These are phyloP conservation scores for Epichloe gansuensis DNA, from an alignment of 2,329 filamentous ascomycete species.

Conservation along the genomic window DNA sequence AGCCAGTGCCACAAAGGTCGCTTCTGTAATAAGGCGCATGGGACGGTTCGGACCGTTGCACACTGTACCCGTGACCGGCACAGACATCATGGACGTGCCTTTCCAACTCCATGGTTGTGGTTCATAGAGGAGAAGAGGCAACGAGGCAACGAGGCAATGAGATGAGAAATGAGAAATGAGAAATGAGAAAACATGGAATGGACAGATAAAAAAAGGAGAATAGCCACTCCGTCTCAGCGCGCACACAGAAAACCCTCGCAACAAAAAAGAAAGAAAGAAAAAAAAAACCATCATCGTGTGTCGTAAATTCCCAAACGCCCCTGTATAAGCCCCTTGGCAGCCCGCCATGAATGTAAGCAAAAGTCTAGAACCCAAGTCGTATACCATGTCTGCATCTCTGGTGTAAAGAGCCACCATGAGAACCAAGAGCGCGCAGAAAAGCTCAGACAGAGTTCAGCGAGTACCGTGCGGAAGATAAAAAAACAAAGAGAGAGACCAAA, in stretches of 20 bases:
- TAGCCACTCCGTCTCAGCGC: no score
- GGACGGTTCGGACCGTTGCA: constrained; percentile 4
- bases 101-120: background rate
- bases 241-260: background rate
- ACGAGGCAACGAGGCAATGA: background rate
- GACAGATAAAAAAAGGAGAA: background rate
- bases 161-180: background rate
- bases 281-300: background rate
- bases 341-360: background rate
- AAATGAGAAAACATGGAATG: background rate
- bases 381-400: background rate
- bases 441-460: no score
- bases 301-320: background rate
- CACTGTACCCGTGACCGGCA: background rate
- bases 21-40: background rate
- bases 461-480: no score
- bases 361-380: constrained; percentile 1
- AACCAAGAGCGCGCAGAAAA: background rate
- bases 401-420: background rate
- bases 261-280: background rate
- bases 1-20: constrained; percentile 1
- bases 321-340: background rate
- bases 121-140: background rate
- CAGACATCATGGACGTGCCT: background rate
- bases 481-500: background rate